Evolutionary conservation across 2,329 filamentous ascomycete genomes (phyloP).

Genomic region (Cryphonectria nitschkei): DNA sequence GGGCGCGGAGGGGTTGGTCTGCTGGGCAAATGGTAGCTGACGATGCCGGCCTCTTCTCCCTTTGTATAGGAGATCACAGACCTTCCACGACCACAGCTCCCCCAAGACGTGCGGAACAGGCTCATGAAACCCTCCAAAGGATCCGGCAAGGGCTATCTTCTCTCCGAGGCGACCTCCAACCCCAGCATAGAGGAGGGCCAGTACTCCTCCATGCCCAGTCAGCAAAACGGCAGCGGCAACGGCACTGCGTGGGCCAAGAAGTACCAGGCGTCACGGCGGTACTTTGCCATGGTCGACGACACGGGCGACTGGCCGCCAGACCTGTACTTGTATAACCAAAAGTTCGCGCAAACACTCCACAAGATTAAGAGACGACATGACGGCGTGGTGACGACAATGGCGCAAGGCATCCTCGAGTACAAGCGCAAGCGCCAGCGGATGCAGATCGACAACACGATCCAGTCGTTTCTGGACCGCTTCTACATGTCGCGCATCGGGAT

Average conservation of each 20-base stretch:
- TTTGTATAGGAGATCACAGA: constrained; percentile 82
- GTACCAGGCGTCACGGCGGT: constrained; percentile 66
- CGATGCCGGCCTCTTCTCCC: constrained; percentile 12
- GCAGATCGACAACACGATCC: constrained; percentile 97
- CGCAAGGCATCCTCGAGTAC: constrained; percentile 96
- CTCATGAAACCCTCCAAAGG: constrained; percentile 69
- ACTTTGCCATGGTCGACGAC: constrained; percentile 92
- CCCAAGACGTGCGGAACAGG: constrained; percentile 75
- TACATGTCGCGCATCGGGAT: constrained; percentile 99
- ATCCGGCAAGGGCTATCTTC: constrained; percentile 64
- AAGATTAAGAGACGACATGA: constrained; percentile 96
- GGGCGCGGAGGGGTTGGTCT: background rate
- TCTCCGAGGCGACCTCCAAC: constrained; percentile 85
- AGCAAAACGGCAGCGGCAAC: constrained; percentile 45
- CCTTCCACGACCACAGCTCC: constrained; percentile 76
- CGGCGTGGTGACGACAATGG: constrained; percentile 95
- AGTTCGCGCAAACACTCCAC: constrained; percentile 85
- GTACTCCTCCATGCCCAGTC: constrained; percentile 62
- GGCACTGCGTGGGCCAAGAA: constrained; percentile 48
- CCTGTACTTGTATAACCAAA: constrained; percentile 89
- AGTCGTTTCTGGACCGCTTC: constrained; percentile 96
- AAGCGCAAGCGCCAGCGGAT: constrained; percentile 95
- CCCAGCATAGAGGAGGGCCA: constrained; percentile 86
- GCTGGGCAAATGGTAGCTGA: background rate
- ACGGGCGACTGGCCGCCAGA: constrained; percentile 90